Percentiles rank a stretch among this genome's conserved stretches.
Evolutionary conservation across 164 flowering plant genomes (phyloP).

Genomic region (Brasenia schreberi): DNA sequence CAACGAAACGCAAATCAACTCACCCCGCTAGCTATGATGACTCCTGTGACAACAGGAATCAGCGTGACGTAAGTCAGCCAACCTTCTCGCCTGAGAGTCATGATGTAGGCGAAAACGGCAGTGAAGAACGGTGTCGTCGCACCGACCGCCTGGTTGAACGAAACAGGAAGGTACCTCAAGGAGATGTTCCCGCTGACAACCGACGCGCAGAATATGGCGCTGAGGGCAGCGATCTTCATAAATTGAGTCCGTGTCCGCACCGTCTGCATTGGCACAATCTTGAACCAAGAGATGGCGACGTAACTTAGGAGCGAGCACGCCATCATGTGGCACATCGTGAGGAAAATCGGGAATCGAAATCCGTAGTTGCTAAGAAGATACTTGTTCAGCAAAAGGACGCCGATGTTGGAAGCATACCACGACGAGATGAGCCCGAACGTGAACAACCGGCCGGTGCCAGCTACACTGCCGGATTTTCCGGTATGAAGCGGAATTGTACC

Average conservation of each 20-base stretch:
- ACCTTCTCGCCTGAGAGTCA: slow-evolving; percentile 36
- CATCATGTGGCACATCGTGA: slow-evolving; percentile 47
- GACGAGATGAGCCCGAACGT: slow-evolving; percentile 29
- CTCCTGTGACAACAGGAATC: slow-evolving; percentile 40
- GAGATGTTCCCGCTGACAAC: slow-evolving; percentile 44
- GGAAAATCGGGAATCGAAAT: slow-evolving; percentile 41
- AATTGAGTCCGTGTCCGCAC: slow-evolving; percentile 29
- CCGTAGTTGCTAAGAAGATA: slow-evolving; percentile 35
- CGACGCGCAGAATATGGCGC: slow-evolving; percentile 30
- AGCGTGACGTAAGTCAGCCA: slow-evolving; percentile 41
- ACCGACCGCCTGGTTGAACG: slow-evolving; percentile 43
- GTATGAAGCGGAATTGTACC: background rate
- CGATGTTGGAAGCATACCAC: slow-evolving; percentile 49
- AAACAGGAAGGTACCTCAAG: slow-evolving; percentile 32
- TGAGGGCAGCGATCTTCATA: slow-evolving; percentile 27
- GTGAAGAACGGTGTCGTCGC: slow-evolving; percentile 43
- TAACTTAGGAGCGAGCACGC: slow-evolving; percentile 41
- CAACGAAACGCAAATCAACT: background rate
- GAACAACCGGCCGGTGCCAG: slow-evolving; percentile 15
- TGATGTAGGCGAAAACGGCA: slow-evolving; percentile 35
- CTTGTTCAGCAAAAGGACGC: slow-evolving; percentile 35
- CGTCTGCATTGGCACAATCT: slow-evolving; percentile 33
- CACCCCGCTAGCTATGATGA: slow-evolving; percentile 44
- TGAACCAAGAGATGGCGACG: slow-evolving; percentile 32
- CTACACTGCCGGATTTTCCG: slow-evolving; percentile 7